Base-by-base conservation (phyloP, 1,284 basidiomycete genomes). In the Moesziomyces sp. region DNA sequence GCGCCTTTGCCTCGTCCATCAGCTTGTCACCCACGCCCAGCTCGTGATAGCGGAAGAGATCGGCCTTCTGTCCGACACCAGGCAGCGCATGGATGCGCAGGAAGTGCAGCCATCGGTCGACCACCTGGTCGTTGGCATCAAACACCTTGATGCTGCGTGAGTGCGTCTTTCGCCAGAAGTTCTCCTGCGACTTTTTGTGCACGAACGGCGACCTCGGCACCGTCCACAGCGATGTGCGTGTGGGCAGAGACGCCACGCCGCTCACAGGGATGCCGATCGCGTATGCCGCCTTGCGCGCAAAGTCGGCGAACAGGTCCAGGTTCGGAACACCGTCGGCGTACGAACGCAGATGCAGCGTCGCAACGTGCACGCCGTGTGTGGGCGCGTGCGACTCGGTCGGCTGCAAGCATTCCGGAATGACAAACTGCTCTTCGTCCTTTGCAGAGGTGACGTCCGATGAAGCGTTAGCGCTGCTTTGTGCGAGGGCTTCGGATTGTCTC, bases 181-280 rank as follows among this genome's bases (percentile, higher is more conserved):
- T 98, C 86, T 99, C 94, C 85, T 97, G 94, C 21, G 89, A 88
- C 86, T 97, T 97, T 85, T 99, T 99, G 85, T 96, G 91, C 9
- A 90, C 91, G 85, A 98, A 98, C 4, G 95, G 94, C 4, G 90
- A 89, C 46, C 91, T 89, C 11, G 89, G 88, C 14, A 98, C 94
- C 0, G 96, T 97, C 90, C 92, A 94, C 10, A 97, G 86, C 9
- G 88, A 88, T 24, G 91, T 90, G 74, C 91, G 88, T 1, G 89
- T 93, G 0, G 94, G 94, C 0, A 97, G 88, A 3, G 86, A 85
- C 3, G 88, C 89, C 3, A 91, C 88, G 14, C 88, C 88, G 8
- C 92, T 91, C 19, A 90, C 88, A 1, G 96, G 93, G 49, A 98
- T 93, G 16, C 90, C 90, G 35, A 99, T 88, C 0, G 92, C 89